phyloP scores from a whole-genome alignment of 345 rosid species.

The Limnanthes douglasii region DNA sequence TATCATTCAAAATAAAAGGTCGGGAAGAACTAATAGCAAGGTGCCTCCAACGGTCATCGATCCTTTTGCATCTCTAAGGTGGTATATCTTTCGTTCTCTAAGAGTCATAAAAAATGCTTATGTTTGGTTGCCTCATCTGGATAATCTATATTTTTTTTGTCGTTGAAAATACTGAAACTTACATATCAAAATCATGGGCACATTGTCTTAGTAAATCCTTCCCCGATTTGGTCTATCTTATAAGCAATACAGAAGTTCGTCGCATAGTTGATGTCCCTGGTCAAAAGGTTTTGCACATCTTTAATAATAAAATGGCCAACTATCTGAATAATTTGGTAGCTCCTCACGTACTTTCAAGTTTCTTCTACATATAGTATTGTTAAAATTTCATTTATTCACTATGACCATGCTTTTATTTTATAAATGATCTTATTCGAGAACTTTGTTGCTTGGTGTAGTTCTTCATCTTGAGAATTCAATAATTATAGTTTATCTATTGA shows the following conservation, averaged over 20 bases:
- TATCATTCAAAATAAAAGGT: conserved; percentile 46
- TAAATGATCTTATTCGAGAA: no score
- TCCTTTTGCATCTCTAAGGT: conserved; percentile 64
- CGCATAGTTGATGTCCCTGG: conserved; percentile 37
- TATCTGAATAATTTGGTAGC: conserved; percentile 29
- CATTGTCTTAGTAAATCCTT: conserved; percentile 26
- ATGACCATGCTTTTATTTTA: background rate
- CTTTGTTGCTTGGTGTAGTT: no score
- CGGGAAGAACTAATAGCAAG: conserved; percentile 33
- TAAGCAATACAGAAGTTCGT: conserved; percentile 27
- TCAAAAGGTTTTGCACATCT: conserved; percentile 27
- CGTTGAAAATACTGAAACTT: conserved; percentile 21
- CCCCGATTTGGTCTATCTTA: conserved; percentile 26
- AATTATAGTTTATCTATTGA: no score
- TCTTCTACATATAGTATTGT: no score
- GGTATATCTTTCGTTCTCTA: background rate
- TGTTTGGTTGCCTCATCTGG: background rate
- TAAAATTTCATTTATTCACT: background rate
- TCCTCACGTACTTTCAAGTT: conserved; percentile 41
- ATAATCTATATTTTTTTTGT: conserved; percentile 17
- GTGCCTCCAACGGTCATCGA: conserved; percentile 65
- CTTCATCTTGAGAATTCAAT: no score
- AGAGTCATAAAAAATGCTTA: background rate
- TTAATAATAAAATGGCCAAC: conserved; percentile 27
- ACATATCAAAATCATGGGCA: conserved; percentile 28